Percentiles rank a stretch among this genome's conserved stretches.
Conservation (phyloP, 1,139 yeast species). For the Yamadazyma jaroonii region DNA sequence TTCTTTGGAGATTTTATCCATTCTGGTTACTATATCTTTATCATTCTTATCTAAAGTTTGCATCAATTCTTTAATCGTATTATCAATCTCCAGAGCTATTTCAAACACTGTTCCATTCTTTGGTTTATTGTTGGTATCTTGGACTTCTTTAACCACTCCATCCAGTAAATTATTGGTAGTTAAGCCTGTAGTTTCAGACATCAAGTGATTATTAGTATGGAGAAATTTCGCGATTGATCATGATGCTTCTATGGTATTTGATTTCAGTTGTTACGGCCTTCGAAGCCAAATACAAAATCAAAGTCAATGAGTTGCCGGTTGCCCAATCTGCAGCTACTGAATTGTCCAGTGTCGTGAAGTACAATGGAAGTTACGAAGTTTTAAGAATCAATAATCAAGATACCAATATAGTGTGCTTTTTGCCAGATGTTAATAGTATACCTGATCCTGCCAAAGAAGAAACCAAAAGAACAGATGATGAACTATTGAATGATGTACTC, state of each 20-base stretch:
- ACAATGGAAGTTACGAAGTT: conserved; percentile 21
- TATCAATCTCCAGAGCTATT: conserved; percentile 49
- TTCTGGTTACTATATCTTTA: conserved; percentile 24
- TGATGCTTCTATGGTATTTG: background rate
- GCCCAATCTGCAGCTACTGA: conserved; percentile 10
- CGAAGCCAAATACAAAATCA: conserved; percentile 18
- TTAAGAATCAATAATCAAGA: conserved; percentile 14
- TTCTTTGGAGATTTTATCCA: conserved; percentile 19
- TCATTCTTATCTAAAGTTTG: conserved; percentile 26
- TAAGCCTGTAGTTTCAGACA: conserved; percentile 8
- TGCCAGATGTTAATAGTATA: conserved; percentile 16
- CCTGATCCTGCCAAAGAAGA: conserved; percentile 2
- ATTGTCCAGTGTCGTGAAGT: background rate
- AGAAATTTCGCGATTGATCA: conserved; percentile 3
- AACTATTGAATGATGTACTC: conserved; percentile 17
- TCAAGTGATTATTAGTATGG: background rate
- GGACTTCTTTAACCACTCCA: conserved; percentile 5
- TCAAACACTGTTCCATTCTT: conserved; percentile 45
- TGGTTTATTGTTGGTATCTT: conserved; percentile 5
- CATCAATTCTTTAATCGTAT: conserved; percentile 32
- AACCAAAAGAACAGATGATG: conserved; percentile 4
- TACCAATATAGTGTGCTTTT: conserved; percentile 17
- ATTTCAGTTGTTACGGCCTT: background rate
- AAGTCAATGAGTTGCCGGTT: conserved; percentile 15
- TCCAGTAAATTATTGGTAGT: conserved; percentile 7